Percentiles rank a stretch among this genome's conserved stretches.
phyloP scores from a whole-genome alignment of 2,329 filamentous ascomycete genomes.

The Colletotrichum sublineola region DNA sequence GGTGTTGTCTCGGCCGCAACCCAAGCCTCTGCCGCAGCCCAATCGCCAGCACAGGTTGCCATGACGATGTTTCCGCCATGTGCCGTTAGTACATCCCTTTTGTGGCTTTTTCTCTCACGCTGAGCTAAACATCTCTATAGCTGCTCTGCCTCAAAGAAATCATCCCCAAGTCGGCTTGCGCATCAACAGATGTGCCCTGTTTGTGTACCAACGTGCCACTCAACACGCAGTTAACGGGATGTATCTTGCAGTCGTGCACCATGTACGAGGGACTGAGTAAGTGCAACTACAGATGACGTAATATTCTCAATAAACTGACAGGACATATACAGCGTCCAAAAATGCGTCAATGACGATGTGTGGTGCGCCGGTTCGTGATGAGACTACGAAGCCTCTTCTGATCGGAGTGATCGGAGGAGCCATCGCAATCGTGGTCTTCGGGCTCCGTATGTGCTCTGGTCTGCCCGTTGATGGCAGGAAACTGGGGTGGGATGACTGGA shows the following conservation, averaged over 20 bases:
- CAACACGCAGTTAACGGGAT: neutral
- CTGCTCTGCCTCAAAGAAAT: neutral
- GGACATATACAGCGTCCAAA: slow-evolving; percentile 39
- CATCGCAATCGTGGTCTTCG: slow-evolving; percentile 42
- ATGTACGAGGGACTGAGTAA: neutral
- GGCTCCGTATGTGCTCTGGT: neutral
- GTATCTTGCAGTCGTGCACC: neutral
- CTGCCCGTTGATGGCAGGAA: neutral
- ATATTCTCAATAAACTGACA: neutral
- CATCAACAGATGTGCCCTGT: neutral
- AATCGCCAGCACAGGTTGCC: neutral
- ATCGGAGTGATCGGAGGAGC: slow-evolving; percentile 47
- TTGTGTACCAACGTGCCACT: slow-evolving; percentile 3
- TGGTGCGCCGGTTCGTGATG: slow-evolving; percentile 45
- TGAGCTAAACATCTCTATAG: neutral
- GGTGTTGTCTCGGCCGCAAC: neutral
- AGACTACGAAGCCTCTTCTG: slow-evolving; percentile 45
- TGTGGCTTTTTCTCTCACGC: neutral
- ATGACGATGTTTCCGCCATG: neutral
- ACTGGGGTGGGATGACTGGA: neutral
- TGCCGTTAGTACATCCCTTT: neutral
- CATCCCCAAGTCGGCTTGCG: neutral
- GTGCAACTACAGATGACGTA: neutral
- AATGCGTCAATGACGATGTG: slow-evolving; percentile 42
- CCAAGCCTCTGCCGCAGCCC: neutral